Percentiles rank a stretch among this genome's conserved stretches.
These are phyloP conservation scores for Collybiopsis confluens DNA, from an alignment of 768 basidiomycete genomes.

Conservation along the genomic window DNA sequence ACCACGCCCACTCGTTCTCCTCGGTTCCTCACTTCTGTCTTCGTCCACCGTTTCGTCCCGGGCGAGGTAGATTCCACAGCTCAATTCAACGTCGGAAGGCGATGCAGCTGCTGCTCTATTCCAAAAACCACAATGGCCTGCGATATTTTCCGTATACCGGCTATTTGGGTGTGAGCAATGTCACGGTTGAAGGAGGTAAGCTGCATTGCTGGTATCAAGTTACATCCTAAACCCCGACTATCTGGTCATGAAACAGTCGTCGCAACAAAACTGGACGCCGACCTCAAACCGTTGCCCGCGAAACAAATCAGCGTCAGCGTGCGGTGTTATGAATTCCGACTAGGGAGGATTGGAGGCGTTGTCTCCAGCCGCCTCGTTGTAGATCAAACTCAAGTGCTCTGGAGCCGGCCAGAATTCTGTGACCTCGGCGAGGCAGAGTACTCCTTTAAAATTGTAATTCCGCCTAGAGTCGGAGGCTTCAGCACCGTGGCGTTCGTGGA, in stretches of 20 bases:
- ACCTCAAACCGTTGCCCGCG: conserved; percentile 62
- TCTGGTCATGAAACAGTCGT: too few species aligned
- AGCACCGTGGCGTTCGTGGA: conserved; percentile 72
- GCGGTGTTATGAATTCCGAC: conserved; percentile 77
- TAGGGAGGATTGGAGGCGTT: conserved; percentile 49
- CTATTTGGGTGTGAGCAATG: conserved; percentile 76
- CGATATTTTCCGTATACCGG: conserved; percentile 74
- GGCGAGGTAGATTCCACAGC: too few species aligned
- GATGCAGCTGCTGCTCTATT: conserved; percentile 4
- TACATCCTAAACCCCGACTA: too few species aligned
- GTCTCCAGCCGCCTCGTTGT: conserved; percentile 62
- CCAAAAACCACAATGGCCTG: conserved; percentile 12
- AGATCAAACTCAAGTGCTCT: conserved; percentile 62
- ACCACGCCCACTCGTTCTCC: too few species aligned
- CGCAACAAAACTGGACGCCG: conserved; percentile 65
- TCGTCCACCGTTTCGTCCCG: too few species aligned
- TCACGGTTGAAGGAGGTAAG: conserved; percentile 68
- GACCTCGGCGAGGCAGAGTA: conserved; percentile 62
- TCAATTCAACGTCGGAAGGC: too few species aligned
- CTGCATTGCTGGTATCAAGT: conserved; percentile 27
- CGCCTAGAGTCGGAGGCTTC: conserved; percentile 56
- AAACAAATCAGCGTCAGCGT: conserved; percentile 69
- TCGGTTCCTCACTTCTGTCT: too few species aligned
- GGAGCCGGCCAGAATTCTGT: conserved; percentile 62
- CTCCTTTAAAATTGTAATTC: conserved; percentile 69